Evolutionary conservation across 2,329 filamentous ascomycete genomes (phyloP).

Genomic region (Trichoderma atroviride): DNA sequence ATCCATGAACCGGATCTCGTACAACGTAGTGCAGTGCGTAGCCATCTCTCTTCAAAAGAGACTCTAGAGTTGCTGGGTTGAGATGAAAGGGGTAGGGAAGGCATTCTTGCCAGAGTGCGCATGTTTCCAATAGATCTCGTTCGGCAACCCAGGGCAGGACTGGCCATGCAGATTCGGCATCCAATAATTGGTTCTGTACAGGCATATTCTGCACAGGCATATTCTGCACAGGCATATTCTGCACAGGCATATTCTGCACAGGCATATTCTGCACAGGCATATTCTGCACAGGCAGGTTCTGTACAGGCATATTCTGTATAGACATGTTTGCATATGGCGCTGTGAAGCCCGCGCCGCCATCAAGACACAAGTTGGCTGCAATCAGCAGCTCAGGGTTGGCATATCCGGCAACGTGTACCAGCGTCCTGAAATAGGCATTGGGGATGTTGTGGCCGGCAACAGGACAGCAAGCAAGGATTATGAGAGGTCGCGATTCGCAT

Average conservation of each 20-base stretch:
- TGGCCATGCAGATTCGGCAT: constrained; percentile 42
- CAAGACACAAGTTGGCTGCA: constrained; percentile 57
- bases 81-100: constrained; percentile 49
- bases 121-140: constrained; percentile 45
- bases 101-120: constrained; percentile 53
- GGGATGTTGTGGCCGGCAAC: constrained; percentile 44
- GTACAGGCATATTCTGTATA: neutral
- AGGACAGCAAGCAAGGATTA: constrained; percentile 57
- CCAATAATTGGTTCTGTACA: neutral
- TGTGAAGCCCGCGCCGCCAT: constrained; percentile 34
- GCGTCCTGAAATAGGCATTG: constrained; percentile 52
- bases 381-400: constrained; percentile 50
- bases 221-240: constrained; percentile 27
- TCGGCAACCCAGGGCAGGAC: constrained; percentile 45
- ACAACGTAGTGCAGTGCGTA: constrained; percentile 62
- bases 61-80: constrained; percentile 45
- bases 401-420: constrained; percentile 55
- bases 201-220: neutral
- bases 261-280: neutral
- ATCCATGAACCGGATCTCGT: constrained; percentile 45
- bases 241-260: constrained; percentile 26
- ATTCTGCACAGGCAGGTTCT: no score
- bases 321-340: constrained; percentile 28
- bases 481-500: constrained; percentile 53
- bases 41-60: constrained; percentile 56